Conservation (phyloP, 352 stramenopile genomes). For the Globisporangium nagaii region DNA sequence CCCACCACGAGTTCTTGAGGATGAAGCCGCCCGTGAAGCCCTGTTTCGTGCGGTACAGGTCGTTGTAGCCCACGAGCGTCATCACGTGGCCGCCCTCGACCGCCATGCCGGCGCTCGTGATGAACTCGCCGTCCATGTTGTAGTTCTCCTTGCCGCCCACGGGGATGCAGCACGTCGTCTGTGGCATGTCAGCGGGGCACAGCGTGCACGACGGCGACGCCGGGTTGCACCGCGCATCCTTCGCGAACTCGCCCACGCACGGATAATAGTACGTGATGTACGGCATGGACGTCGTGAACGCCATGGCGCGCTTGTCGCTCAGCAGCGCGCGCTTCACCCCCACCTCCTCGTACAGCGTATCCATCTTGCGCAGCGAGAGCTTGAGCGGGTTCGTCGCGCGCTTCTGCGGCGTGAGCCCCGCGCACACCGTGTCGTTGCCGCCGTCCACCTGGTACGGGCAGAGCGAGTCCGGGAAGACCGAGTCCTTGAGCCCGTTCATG, state of each 20-base stretch:
- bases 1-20: conserved; percentile 76
- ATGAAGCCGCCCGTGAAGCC: conserved; percentile 64
- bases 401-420: conserved; percentile 27
- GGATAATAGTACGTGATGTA: conserved; percentile 63
- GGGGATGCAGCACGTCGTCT: conserved; percentile 53
- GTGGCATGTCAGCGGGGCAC: conserved; percentile 37
- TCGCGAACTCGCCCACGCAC: conserved; percentile 42
- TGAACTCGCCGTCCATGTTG: conserved; percentile 68
- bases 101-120: conserved; percentile 44
- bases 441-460: conserved; percentile 38
- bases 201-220: conserved; percentile 40
- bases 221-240: conserved; percentile 49
- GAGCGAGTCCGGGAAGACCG: conserved; percentile 43
- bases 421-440: conserved; percentile 44
- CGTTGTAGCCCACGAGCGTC: conserved; percentile 68
- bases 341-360: conserved; percentile 32
- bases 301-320: conserved; percentile 35
- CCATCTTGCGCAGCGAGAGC: conserved; percentile 39
- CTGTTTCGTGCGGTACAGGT: conserved; percentile 52
- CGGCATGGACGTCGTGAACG: conserved; percentile 46
- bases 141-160: conserved; percentile 36
- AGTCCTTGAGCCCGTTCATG: conserved; percentile 40
- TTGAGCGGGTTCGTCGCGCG: conserved; percentile 40
- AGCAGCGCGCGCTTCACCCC: conserved; percentile 41
- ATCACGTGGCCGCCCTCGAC: conserved; percentile 59